Base-by-base conservation (phyloP, 2,329 filamentous ascomycete species). In the Ophiostoma piceae region DNA sequence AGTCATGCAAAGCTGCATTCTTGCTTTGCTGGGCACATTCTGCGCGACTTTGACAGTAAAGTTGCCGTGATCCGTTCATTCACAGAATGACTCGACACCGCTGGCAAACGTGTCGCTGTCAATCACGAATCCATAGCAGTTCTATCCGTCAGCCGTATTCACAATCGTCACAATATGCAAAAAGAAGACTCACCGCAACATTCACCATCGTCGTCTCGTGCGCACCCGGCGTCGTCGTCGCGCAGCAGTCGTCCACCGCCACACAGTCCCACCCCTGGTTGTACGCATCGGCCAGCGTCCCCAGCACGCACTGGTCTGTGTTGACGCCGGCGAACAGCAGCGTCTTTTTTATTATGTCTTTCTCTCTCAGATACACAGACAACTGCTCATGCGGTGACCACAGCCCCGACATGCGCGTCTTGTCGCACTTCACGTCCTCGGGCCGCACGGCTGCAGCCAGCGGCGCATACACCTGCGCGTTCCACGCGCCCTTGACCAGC, bases 241-340 rank as follows among this genome's bases (percentile, higher is more conserved):
- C 85, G 66, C 82, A 83, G 41, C 82, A 84, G 74, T 88, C 85
- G n/a, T 80, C 80, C 16, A 88, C 73, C 74, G 87, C 74, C 29
- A 88, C 76, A 73, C 83, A 85, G 74, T 87, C 84, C 77, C 82
- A 87, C 0, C 86, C 85, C 71, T 80, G 81, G 73, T 81, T 83
- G 73, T 84, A 85, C 2, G 83, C 84, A 77, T 88, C 85, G 67
- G 80, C 79, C 71, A 87, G 76, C 16, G 84, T 87, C 0, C 84
- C 84, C 29, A 83, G 79, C 8, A 88, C 85, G 74, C 86, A 88
- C 75, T 87, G 85, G 76, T 88, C 85, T 2, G 85, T 87, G 74
- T 88, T 88, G 14, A 87, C 85, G 0, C 86, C 86, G 0, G 83
- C 78, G 72, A 88, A 87, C 26, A 88, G 74, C 64, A 88, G 74